Conservation (phyloP, 139 green algal species). For the Chlamydomonas schloesseri region DNA sequence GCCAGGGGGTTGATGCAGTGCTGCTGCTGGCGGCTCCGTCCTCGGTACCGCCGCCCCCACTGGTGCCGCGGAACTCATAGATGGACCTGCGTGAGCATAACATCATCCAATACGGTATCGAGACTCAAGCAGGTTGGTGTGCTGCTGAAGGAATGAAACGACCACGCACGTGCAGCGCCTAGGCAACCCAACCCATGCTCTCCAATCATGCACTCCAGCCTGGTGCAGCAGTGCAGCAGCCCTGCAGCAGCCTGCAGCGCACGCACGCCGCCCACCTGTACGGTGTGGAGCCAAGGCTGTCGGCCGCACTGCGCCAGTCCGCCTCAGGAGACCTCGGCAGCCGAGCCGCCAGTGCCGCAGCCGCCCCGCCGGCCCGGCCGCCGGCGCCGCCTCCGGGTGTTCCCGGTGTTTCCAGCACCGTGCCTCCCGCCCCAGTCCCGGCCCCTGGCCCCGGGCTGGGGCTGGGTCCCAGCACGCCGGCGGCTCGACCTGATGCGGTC, state of each 20-base stretch:
- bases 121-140: too few relatives aligned
- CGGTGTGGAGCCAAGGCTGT: background rate
- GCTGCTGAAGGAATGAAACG: too few relatives aligned
- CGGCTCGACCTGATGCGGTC: too few relatives aligned
- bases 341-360: background rate
- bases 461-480: too few relatives aligned
- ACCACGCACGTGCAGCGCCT: too few relatives aligned
- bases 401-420: background rate
- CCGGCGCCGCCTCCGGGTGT: background rate
- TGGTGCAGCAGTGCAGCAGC: background rate
- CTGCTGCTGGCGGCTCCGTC: too few relatives aligned
- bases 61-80: background rate
- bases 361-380: background rate
- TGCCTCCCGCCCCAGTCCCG: too few relatives aligned
- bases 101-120: too few relatives aligned
- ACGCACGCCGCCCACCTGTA: background rate
- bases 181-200: too few relatives aligned
- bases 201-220: too few relatives aligned
- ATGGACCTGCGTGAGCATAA: background rate
- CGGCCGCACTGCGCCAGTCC: background rate
- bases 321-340: background rate
- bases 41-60: background rate
- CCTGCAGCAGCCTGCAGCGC: background rate
- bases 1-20: too few relatives aligned
- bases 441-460: too few relatives aligned